Evolutionary conservation across 2,329 filamentous ascomycete species (phyloP), one percentile per base, ranked within the genome.

Genomic region (Cucurbitaria berberidis): DNA sequence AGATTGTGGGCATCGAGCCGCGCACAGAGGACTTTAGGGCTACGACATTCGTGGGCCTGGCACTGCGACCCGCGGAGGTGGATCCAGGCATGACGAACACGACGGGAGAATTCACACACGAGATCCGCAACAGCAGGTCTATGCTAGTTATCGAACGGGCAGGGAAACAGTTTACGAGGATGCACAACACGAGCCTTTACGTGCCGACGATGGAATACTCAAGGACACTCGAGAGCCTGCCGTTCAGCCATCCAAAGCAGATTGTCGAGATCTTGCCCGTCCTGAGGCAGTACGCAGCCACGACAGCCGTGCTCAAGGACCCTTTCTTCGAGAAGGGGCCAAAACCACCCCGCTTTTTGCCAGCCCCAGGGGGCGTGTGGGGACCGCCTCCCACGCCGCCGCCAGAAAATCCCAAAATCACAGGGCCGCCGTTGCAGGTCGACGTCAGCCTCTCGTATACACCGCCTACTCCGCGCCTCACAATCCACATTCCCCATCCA

Each of bases 231-330:
- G 83, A 82, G 1, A 85, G 88, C 49, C 79, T 95, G 27, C 86
- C 89, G 0, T 93, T 96, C 67, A 85, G 86, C 2, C 91, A 96
- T 66, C 91, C 91, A 0, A 84, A 86, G 44, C 90, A 96, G 68
- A 77, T 96, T 3, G 78, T 93, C 6, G 82, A 84, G 47, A 85
- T 93, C 68, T 80, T 96, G n/a, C 89, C 90, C 0, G 61, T 62
- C 3, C 58, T 95, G 15, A 82, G 91, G 13, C 90, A 95, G 70
- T 95, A 91, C 67, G 88, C 88, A 0, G 86, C 89, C 60, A 77
- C 91, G 4, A 85, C 85, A 1, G 84, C 80, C 0, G 74, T 95
- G 2, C 79, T 93, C 3, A 77, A 81, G 49, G 84, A 83, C 44
- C 85, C 82, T 51, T 89, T 91, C 64, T 59, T 54, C 47, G 51